Percentiles rank a stretch among this genome's conserved stretches.
Evolutionary conservation across 108 stramenopile genomes (phyloP).

Genomic region (Nitzschia putrida): DNA sequence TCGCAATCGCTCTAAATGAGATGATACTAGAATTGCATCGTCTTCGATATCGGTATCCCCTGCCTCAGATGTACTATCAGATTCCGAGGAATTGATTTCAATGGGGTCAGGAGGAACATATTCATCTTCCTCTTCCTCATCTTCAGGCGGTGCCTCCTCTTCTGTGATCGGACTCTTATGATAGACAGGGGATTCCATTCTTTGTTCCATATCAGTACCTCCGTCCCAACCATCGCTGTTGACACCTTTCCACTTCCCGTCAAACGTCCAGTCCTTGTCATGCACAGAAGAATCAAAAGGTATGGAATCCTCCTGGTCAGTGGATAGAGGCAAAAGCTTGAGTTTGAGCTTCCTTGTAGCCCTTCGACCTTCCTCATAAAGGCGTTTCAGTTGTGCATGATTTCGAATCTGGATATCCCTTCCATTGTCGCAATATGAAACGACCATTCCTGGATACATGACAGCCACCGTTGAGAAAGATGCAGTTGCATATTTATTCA

Average conservation of each 20-base stretch:
- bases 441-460: background rate
- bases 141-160: background rate
- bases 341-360: background rate
- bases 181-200: too few species aligned
- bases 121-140: too few species aligned
- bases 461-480: background rate
- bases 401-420: background rate
- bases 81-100: too few species aligned
- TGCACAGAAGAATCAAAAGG: background rate
- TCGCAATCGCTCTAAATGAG: background rate
- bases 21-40: background rate
- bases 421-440: background rate
- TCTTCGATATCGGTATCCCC: too few species aligned
- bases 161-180: background rate
- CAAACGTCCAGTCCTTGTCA: constrained; percentile 15
- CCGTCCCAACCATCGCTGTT: constrained; percentile 2
- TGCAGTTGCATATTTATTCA: background rate
- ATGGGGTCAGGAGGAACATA: too few species aligned
- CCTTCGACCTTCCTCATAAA: constrained; percentile 1
- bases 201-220: background rate
- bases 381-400: background rate
- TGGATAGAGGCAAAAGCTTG: background rate
- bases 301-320: background rate
- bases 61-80: too few species aligned
- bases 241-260: constrained; percentile 12